Conservation (phyloP, 139 green algal genomes). For the Micractinium conductrix region DNA sequence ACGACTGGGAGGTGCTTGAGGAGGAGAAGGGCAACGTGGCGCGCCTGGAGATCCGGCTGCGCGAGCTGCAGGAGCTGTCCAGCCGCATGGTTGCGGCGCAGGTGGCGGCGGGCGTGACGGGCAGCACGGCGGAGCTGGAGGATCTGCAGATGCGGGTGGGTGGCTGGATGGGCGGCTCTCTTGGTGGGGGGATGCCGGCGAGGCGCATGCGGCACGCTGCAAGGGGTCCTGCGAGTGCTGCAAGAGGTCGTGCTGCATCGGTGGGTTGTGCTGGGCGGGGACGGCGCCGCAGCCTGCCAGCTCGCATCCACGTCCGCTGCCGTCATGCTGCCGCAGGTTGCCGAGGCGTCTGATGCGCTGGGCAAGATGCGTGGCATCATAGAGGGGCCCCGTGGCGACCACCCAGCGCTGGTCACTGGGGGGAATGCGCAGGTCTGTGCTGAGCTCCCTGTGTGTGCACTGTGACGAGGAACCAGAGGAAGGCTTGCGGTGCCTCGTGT, state of each 20-base stretch:
- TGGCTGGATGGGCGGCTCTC: no score
- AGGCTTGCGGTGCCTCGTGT: no score
- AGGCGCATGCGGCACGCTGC: no score
- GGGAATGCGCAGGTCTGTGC: background rate
- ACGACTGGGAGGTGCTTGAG: slow-evolving; percentile 51
- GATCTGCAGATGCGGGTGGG: slow-evolving; percentile 5
- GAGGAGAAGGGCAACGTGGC: slow-evolving; percentile 42
- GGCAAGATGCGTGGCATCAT: slow-evolving; percentile 8
- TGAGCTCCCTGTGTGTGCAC: no score
- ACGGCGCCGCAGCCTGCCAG: no score
- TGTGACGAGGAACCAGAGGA: no score
- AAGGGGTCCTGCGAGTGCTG: no score
- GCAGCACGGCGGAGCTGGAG: background rate
- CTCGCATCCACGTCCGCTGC: no score
- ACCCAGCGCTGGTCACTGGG: background rate
- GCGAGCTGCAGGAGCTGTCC: slow-evolving; percentile 22
- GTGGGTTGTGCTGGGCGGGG: no score
- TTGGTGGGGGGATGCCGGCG: no score
- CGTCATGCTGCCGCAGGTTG: no score
- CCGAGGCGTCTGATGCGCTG: slow-evolving; percentile 12
- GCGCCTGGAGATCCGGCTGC: slow-evolving; percentile 25
- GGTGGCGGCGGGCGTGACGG: background rate
- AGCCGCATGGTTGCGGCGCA: background rate
- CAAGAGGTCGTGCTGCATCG: no score
- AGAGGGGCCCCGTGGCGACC: background rate